These are phyloP conservation scores for Pythium pyrilobum DNA, from an alignment of 352 stramenopile genomes.

Conservation along the genomic window DNA sequence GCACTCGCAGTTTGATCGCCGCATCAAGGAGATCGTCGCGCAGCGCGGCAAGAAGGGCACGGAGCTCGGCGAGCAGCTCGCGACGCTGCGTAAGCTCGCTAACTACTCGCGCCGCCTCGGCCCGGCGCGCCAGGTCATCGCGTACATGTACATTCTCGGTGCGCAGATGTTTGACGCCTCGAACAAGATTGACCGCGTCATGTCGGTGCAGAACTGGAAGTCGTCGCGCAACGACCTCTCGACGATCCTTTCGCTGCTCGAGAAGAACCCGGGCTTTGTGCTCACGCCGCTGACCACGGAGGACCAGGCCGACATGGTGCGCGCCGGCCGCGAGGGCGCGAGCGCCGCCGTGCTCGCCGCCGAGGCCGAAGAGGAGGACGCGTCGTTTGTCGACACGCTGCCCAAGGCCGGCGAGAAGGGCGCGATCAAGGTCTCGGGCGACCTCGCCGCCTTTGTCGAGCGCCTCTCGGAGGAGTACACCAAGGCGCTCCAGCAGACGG, in stretches of 20 bases:
- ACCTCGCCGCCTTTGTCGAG: conserved; percentile 86
- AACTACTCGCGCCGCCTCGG: conserved; percentile 76
- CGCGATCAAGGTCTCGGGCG: conserved; percentile 86
- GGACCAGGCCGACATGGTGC: conserved; percentile 82
- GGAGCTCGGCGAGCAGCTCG: conserved; percentile 68
- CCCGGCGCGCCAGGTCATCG: conserved; percentile 68
- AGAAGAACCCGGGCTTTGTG: conserved; percentile 80
- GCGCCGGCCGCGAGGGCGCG: conserved; percentile 63
- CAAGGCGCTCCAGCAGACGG: conserved; percentile 96
- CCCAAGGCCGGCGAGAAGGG: conserved; percentile 67
- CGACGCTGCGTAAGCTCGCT: conserved; percentile 65
- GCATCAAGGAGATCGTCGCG: conserved; percentile 81
- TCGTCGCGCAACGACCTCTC: conserved; percentile 54
- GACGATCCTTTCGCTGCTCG: conserved; percentile 65
- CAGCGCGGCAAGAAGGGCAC: conserved; percentile 81
- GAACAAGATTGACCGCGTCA: conserved; percentile 83
- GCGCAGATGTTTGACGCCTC: conserved; percentile 80
- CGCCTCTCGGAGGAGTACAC: conserved; percentile 97
- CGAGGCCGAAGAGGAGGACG: conserved; percentile 86
- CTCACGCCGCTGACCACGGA: conserved; percentile 69
- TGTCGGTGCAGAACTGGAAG: conserved; percentile 77
- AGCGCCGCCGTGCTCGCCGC: conserved; percentile 35
- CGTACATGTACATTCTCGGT: conserved; percentile 78
- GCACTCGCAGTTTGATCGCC: conserved; percentile 70
- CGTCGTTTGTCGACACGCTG: conserved; percentile 73